Percentiles rank a stretch among this genome's conserved stretches.
Evolutionary conservation across 2,329 filamentous ascomycete species (phyloP).

Genomic region (Nigrospora sphaerica): DNA sequence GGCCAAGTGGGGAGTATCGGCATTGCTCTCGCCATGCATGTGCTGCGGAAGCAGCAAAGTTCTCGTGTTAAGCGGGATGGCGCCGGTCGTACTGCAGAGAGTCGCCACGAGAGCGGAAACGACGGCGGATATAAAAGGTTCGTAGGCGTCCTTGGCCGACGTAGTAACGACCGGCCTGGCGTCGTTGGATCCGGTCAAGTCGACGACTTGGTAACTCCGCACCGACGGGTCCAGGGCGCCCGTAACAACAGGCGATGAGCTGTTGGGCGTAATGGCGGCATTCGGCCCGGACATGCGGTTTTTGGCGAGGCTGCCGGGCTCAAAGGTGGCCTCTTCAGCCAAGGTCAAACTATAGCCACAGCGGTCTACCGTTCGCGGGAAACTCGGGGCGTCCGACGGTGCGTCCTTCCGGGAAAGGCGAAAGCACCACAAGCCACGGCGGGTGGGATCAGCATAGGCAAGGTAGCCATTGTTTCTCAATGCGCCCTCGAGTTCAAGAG

Average conservation of each 20-base stretch:
- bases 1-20: constrained; percentile 31
- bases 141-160: constrained; percentile 39
- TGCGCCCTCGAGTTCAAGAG: constrained; percentile 42
- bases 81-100: constrained; percentile 40
- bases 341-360: constrained; percentile 35
- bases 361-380: constrained; percentile 34
- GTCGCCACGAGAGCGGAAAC: constrained; percentile 41
- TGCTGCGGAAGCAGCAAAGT: constrained; percentile 38
- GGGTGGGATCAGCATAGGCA: constrained; percentile 42
- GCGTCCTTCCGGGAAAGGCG: constrained; percentile 36
- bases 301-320: constrained; percentile 41
- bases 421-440: constrained; percentile 49
- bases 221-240: constrained; percentile 11
- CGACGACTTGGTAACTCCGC: no score
- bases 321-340: constrained; percentile 43
- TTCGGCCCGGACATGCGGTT: constrained; percentile 31
- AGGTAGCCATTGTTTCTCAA: constrained; percentile 46
- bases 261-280: constrained; percentile 36
- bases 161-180: constrained; percentile 25
- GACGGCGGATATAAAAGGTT: constrained; percentile 46
- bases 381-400: constrained; percentile 13
- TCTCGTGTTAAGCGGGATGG: constrained; percentile 45
- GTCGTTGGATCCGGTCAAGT: constrained; percentile 12
- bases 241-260: constrained; percentile 34
- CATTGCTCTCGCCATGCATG: constrained; percentile 20